These are phyloP conservation scores for Calonectria crousiana DNA, from an alignment of 2,329 filamentous ascomycete species.

Conservation along the genomic window DNA sequence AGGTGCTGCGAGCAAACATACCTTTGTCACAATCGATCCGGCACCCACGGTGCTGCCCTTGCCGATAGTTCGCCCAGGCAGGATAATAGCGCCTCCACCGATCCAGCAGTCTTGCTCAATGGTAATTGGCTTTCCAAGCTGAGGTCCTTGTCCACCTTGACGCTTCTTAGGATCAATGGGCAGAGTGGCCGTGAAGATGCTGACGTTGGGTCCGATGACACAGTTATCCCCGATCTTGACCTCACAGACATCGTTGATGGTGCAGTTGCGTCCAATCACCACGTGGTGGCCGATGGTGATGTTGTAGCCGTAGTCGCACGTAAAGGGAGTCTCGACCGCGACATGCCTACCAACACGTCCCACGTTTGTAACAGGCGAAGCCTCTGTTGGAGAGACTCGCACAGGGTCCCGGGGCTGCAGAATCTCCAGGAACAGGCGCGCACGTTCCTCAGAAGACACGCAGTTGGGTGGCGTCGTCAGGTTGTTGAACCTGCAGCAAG, in stretches of 20 bases:
- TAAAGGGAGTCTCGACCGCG: constrained; percentile 88
- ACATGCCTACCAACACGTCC: constrained; percentile 80
- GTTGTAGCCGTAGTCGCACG: constrained; percentile 96
- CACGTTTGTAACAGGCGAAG: constrained; percentile 63
- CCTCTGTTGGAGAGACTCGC: constrained; percentile 67
- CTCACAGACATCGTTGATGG: constrained; percentile 86
- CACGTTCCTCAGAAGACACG: constrained; percentile 76
- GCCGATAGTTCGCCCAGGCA: constrained; percentile 85
- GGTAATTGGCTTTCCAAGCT: constrained; percentile 76
- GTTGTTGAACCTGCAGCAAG: constrained; percentile 89
- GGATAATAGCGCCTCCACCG: constrained; percentile 80
- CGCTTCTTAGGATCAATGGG: constrained; percentile 80
- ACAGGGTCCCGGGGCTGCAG: constrained; percentile 72
- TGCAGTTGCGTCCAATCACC: constrained; percentile 84
- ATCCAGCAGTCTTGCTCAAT: constrained; percentile 92
- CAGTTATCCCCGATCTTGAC: constrained; percentile 85
- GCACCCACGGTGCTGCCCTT: constrained; percentile 84
- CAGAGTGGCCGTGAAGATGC: constrained; percentile 81
- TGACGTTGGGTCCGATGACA: constrained; percentile 86
- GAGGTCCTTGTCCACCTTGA: constrained; percentile 79
- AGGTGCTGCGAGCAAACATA: constrained; percentile 46
- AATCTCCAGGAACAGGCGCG: constrained; percentile 78
- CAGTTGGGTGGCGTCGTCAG: constrained; percentile 78
- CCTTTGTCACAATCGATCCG: constrained; percentile 86
- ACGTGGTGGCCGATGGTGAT: constrained; percentile 89